phyloP scores from a whole-genome alignment of 1,284 basidiomycete genomes.

The Psilocybe mexicana region DNA sequence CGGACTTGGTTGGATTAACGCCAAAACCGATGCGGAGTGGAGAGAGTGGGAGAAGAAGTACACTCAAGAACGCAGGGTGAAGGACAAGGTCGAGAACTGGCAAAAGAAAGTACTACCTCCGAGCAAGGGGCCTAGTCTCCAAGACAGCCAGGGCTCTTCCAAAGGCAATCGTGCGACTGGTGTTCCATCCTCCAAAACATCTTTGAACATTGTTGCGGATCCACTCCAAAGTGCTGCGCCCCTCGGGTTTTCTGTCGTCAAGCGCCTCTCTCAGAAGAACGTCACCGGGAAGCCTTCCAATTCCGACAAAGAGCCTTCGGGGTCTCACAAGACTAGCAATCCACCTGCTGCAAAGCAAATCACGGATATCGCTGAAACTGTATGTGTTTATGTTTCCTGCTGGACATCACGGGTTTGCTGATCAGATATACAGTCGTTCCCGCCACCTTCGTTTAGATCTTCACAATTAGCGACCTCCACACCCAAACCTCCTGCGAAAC shows the following conservation, averaged over 20 bases:
- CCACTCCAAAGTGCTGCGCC: constrained; percentile 20
- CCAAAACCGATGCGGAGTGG: constrained; percentile 27
- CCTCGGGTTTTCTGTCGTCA: constrained; percentile 26
- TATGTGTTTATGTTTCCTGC: constrained; percentile 2
- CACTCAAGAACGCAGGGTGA: constrained; percentile 18
- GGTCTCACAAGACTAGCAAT: not conserved
- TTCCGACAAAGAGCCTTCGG: not conserved
- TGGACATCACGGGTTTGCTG: not conserved
- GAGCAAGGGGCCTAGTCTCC: constrained; percentile 1
- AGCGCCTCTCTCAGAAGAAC: constrained; percentile 9
- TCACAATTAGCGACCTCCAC: constrained; percentile 23
- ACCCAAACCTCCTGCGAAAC: constrained; percentile 22
- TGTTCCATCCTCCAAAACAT: not conserved
- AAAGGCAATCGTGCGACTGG: not conserved
- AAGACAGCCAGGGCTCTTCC: not conserved
- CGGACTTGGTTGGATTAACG: constrained; percentile 23
- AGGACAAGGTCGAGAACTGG: constrained; percentile 26
- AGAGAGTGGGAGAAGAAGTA: constrained; percentile 25
- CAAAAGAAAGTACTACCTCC: constrained; percentile 18
- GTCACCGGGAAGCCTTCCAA: constrained; percentile 1
- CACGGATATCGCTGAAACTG: constrained; percentile 12
- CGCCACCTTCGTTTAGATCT: constrained; percentile 22
- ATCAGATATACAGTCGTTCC: constrained; percentile 13
- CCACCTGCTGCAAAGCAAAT: constrained; percentile 9
- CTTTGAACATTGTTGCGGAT: constrained; percentile 2